Percentiles rank a stretch among this genome's conserved stretches.
Evolutionary conservation across 257 asterid species (phyloP).

Genomic region (Capsicum chinense): DNA sequence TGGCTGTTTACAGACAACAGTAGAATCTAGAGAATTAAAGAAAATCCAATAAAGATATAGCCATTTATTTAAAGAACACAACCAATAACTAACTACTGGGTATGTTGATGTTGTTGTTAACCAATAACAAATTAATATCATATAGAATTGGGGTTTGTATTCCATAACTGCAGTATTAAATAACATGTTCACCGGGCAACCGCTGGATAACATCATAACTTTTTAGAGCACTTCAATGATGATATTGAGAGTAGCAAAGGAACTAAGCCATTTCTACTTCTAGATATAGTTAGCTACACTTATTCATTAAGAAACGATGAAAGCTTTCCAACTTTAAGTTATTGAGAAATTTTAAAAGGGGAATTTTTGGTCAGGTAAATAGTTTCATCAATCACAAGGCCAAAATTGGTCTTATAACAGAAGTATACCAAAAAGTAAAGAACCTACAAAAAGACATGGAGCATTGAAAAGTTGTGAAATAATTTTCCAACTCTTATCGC

Average conservation of each 20-base stretch:
- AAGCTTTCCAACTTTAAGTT: background rate
- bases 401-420: background rate
- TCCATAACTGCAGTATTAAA: background rate
- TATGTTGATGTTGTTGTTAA: no score
- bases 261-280: background rate
- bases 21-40: background rate
- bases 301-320: background rate
- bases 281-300: background rate
- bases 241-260: conserved; percentile 4
- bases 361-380: background rate
- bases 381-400: background rate
- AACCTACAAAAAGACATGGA: background rate
- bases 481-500: background rate
- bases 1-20: background rate
- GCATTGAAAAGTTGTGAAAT: background rate
- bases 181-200: background rate
- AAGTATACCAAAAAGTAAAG: background rate
- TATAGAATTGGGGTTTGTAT: background rate
- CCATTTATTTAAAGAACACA: conserved; percentile 1
- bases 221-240: background rate
- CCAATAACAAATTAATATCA: background rate
- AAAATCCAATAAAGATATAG: background rate
- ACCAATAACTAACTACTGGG: background rate
- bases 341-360: background rate
- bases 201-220: background rate